phyloP scores from a whole-genome alignment of 805 yeast species.

The Saturnispora sekii region DNA sequence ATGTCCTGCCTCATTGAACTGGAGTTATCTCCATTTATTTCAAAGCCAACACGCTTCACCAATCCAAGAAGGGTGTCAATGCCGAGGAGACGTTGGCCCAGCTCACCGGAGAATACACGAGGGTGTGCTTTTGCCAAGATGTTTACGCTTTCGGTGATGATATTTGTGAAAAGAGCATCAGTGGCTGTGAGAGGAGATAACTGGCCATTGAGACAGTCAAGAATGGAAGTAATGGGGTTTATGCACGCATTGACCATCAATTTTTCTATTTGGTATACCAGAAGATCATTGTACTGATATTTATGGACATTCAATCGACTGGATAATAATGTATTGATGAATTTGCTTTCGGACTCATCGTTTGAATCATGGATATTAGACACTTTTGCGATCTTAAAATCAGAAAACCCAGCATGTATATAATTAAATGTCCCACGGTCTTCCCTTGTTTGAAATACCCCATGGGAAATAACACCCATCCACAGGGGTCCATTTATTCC shows the following conservation, averaged over 20 bases:
- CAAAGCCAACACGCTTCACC: conserved; percentile 21
- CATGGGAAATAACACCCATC: conserved; percentile 80
- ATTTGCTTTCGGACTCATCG: conserved; percentile 5
- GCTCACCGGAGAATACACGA: conserved; percentile 23
- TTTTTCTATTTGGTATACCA: conserved; percentile 60
- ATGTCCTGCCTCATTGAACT: conserved; percentile 70
- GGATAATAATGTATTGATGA: conserved; percentile 18
- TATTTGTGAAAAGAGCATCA: conserved; percentile 27
- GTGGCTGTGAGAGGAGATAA: conserved; percentile 35
- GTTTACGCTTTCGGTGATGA: conserved; percentile 38
- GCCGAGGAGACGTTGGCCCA: conserved; percentile 25
- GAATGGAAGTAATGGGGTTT: conserved; percentile 71
- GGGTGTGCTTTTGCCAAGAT: conserved; percentile 30
- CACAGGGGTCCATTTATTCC: conserved; percentile 42
- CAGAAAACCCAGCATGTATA: conserved; percentile 67
- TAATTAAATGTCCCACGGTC: conserved; percentile 31
- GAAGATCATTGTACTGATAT: conserved; percentile 33
- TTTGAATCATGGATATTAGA: conserved; percentile 27
- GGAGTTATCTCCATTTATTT: conserved; percentile 39
- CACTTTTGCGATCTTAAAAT: conserved; percentile 46
- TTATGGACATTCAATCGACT: conserved; percentile 25
- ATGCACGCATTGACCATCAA: conserved; percentile 73
- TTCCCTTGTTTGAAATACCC: conserved; percentile 43
- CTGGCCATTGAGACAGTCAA: conserved; percentile 74
- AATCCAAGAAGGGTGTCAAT: conserved; percentile 28